Evolutionary conservation across 169 alveolate species (phyloP).

Genomic region (Babesia gibsoni): DNA sequence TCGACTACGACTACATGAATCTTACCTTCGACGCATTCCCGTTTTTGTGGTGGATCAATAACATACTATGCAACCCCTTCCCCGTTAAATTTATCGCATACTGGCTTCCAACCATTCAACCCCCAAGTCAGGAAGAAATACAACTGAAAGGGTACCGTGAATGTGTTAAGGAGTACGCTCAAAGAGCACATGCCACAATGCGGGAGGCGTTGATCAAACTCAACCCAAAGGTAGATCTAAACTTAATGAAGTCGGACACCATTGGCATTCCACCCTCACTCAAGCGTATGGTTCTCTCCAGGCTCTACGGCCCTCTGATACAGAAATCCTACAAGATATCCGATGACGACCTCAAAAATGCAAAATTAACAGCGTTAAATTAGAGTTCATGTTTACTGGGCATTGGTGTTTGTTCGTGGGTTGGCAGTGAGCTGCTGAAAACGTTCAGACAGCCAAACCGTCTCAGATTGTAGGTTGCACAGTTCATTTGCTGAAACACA

Average conservation of each 20-base stretch:
- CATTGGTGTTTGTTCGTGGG: slow-evolving; percentile 2
- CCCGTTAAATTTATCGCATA: slow-evolving; percentile 2
- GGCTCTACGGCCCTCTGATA: too few relatives aligned
- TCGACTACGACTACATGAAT: slow-evolving; percentile 16
- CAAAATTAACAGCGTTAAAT: neutral
- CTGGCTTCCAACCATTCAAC: slow-evolving; percentile 16
- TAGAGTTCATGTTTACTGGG: neutral
- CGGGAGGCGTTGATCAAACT: slow-evolving; percentile 21
- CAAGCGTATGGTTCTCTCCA: too few relatives aligned
- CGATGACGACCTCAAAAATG: neutral
- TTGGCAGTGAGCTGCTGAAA: slow-evolving; percentile 29
- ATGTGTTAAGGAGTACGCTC: slow-evolving; percentile 1
- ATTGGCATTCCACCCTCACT: too few relatives aligned
- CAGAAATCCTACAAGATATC: too few relatives aligned
- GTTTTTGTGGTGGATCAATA: slow-evolving; percentile 7
- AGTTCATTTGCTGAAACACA: slow-evolving; percentile 35
- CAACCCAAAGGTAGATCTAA: slow-evolving; percentile 22
- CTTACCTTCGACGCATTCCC: slow-evolving; percentile 7
- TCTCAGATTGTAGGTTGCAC: slow-evolving; percentile 42
- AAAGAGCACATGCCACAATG: neutral
- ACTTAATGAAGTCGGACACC: neutral
- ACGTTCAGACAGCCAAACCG: slow-evolving; percentile 32
- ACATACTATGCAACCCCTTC: neutral
- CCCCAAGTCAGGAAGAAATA: neutral
- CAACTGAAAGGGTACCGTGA: slow-evolving; percentile 1